Conservation (phyloP, 2,329 filamentous ascomycete genomes). For the Ascochyta rabiei region DNA sequence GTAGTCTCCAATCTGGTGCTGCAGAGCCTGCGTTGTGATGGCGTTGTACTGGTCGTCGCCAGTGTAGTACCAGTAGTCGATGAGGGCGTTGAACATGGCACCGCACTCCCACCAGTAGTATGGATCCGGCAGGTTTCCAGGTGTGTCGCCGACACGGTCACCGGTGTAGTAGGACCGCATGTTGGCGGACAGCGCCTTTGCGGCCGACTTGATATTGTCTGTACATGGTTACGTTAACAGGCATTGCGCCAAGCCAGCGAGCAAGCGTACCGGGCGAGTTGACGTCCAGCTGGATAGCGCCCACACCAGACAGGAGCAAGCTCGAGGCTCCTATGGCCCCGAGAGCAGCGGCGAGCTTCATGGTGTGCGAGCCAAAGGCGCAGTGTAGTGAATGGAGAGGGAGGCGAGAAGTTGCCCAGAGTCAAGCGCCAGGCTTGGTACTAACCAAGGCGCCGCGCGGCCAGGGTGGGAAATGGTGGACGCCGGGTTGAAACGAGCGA, state of each 20-base stretch:
- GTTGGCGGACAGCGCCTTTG: constrained; percentile 65
- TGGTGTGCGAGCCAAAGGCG: constrained; percentile 26
- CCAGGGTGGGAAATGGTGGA: constrained; percentile 22
- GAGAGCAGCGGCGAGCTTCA: constrained; percentile 44
- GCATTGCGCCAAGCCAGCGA: not conserved
- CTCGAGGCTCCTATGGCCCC: constrained; percentile 40
- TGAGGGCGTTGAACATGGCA: constrained; percentile 48
- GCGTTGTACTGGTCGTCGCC: constrained; percentile 48
- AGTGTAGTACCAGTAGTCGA: constrained; percentile 53
- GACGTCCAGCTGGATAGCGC: constrained; percentile 42
- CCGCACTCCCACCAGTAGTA: constrained; percentile 54
- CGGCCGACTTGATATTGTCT: constrained; percentile 68
- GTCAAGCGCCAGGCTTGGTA: constrained; percentile 34
- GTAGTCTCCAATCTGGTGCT: constrained; percentile 75
- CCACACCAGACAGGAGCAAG: constrained; percentile 38
- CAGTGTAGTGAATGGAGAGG: constrained; percentile 11
- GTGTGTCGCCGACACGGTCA: constrained; percentile 63
- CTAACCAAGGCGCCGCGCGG: constrained; percentile 14
- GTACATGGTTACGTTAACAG: constrained; percentile 24
- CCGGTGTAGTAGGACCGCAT: constrained; percentile 70
- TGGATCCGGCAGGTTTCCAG: constrained; percentile 60
- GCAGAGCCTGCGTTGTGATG: constrained; percentile 60
- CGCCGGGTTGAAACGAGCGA: constrained; percentile 38
- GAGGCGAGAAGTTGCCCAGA: constrained; percentile 21
- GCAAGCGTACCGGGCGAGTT: constrained; percentile 33